A percentile compares a stretch with the other conserved stretches of the same genome.
phyloP scores from a whole-genome alignment of 2,329 filamentous ascomycete species.

The Hyphodiscus sp. region DNA sequence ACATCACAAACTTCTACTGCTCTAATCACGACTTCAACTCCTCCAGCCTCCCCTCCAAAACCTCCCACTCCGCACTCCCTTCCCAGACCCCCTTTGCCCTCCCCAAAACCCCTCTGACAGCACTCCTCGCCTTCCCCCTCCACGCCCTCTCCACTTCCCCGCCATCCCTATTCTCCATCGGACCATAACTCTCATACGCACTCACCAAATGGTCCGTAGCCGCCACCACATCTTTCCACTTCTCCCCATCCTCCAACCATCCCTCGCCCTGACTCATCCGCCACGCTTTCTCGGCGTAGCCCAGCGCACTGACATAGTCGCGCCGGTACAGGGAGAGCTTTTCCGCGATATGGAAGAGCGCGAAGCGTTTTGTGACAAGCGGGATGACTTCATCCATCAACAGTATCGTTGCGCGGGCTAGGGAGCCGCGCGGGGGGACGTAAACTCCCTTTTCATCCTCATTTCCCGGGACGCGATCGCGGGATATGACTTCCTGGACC shows the following conservation, averaged over 20 bases:
- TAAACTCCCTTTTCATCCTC: conserved; percentile 27
- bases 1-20: too few species aligned
- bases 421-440: conserved; percentile 48
- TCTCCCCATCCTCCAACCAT: conserved; percentile 38
- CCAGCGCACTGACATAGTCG: conserved; percentile 65
- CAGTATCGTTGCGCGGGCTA: conserved; percentile 60
- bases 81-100: conserved; percentile 81
- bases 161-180: conserved; percentile 49
- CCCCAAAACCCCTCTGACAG: conserved; percentile 75
- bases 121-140: conserved; percentile 83
- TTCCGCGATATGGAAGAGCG: conserved; percentile 70
- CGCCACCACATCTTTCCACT: conserved; percentile 51
- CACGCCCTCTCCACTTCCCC: conserved; percentile 68
- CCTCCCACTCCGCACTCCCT: conserved; percentile 61
- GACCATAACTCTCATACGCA: conserved; percentile 73
- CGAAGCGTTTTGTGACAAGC: conserved; percentile 72
- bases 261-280: conserved; percentile 49
- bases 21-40: conserved; percentile 37
- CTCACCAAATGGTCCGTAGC: conserved; percentile 75
- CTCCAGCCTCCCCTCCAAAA: conserved; percentile 50
- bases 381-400: conserved; percentile 71
- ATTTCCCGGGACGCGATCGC: conserved; percentile 30
- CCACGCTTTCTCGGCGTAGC: conserved; percentile 87
- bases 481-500: conserved; percentile 61
- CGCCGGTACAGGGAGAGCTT: conserved; percentile 67